Base-by-base conservation (phyloP, 2,329 filamentous ascomycete species). In the Ophiosphaerella herpotricha region DNA sequence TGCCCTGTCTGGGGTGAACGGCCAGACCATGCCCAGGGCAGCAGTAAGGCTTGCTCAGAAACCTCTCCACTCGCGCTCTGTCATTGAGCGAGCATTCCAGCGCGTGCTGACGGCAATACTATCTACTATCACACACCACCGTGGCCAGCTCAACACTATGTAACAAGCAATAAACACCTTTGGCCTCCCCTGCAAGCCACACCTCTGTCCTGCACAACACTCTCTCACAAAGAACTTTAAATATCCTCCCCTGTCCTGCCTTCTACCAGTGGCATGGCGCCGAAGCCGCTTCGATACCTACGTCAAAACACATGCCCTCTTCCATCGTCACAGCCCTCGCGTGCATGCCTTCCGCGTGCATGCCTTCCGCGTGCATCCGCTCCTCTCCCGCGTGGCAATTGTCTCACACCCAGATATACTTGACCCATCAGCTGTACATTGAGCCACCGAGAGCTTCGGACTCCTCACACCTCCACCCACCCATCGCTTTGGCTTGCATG, bases 171-270 rank as follows among this genome's bases (percentile, higher is more conserved):
- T 54, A 54, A 44, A 56, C 52, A 43, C 50, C 44, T 41, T 52
- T 51, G 48, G 45, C 38, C 47, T 41, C 46, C 35, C 46, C 55
- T 63, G 59, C 57, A 63, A 63, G 61, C 61, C 62, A 65, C 55
- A 58, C 39, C 44, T 56, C 52, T 33, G 39, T 53, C 23, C 48
- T 60, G 57, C 63, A 56, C 48, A 45, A 55, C 43, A 52, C 40
- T 43, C 43, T 46, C 45, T 41, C 45, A 29, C 26, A 50, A 43
- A 47, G 48, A 52, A 55, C 56, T 60, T 60, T 60, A 56, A 66
- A 68, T 58, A 63, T 54, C 49, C 26, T 40, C 54, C 54, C 48
- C 51, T 63, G 52, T 50, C 43, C 49, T 50, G 52, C 48, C 50
- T 29, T 48, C 54, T 48, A 48, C 57, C 59, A 61, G 35, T 50